Base-by-base conservation (phyloP, 257 asterid species). In the Solanum chilense region DNA sequence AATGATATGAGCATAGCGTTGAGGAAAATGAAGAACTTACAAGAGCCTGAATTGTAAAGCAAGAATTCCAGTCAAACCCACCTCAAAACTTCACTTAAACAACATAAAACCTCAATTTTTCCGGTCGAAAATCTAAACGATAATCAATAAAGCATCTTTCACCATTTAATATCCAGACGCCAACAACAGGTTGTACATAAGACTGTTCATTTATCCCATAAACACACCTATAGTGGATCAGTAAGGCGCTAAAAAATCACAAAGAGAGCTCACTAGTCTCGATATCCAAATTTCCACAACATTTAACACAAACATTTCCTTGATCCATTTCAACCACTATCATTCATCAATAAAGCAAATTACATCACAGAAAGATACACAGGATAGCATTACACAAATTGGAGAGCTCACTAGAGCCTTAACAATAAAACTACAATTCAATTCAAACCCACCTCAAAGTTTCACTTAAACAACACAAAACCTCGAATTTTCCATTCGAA, bases 391-490 rank as follows among this genome's bases (percentile, higher is more conserved):
- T 15, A 31, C 21, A 31, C 25, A 15, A n/a, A 70, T 15, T 70
- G 42, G 44, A 31, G 14, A 70, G 86, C 35, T 58, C 74, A 21
- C 37, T n/a, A 45, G 21, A 49, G 62, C 80, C 80, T 73, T 35
- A 27, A 71, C 3, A 9, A n/a, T 31, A 31, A 71, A 71, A 1
- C 44, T 29, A 70, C 2, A 15, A 33, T 70, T 16, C 42, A 16
- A 70, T n/a, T 31, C 25, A 31, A 16, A 70, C 42, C 13, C 25
- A 31, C 77, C 77, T 70, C 77, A 16, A 70, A 31, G 3, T 70
- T 85, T 87, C 69, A 44, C 90, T 86, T 35, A 83, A 90, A 86
- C 44, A 88, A 62, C 87, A 84, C 60, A 85, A 88, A 64, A 78
- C 27, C 42, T 80, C 84, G 68, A 66, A 21, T 39, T 66, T 75